Conservation (phyloP, 495 filamentous ascomycete genomes). For the Xylaria sp. region DNA sequence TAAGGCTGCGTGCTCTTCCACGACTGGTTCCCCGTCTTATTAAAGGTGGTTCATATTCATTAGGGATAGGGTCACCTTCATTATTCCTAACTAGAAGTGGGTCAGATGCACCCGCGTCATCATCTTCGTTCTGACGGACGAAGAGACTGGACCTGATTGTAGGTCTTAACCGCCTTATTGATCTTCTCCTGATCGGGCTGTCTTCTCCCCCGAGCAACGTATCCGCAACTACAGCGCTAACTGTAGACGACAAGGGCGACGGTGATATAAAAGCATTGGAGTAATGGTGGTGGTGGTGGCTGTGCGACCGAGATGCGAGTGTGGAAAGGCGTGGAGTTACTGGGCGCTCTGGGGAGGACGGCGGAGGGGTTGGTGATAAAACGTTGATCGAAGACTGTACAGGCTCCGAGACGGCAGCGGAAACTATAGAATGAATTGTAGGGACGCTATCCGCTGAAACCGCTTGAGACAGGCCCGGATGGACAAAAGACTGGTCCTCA, state of each 20-base stretch:
- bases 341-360: conserved; percentile 39
- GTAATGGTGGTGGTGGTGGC: conserved; percentile 45
- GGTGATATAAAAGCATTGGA: conserved; percentile 52
- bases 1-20: conserved; percentile 56
- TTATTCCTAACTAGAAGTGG: conserved; percentile 29
- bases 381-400: conserved; percentile 32
- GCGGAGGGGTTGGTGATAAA: conserved; percentile 30
- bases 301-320: conserved; percentile 37
- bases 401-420: conserved; percentile 41
- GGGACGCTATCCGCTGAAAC: conserved; percentile 50
- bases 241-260: conserved; percentile 55
- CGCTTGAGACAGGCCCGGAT: conserved; percentile 43
- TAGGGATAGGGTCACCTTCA: conserved; percentile 30
- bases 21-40: conserved; percentile 32
- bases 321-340: conserved; percentile 41
- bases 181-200: conserved; percentile 38
- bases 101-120: conserved; percentile 25
- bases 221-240: conserved; percentile 55
- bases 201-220: conserved; percentile 48
- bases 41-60: conserved; percentile 32
- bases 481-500: conserved; percentile 24
- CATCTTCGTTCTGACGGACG: conserved; percentile 44
- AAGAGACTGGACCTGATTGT: conserved; percentile 52
- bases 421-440: conserved; percentile 39
- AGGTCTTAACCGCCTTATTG: conserved; percentile 42